These are phyloP conservation scores for Echria macrotheca DNA, from an alignment of 495 filamentous ascomycete genomes.

Conservation along the genomic window DNA sequence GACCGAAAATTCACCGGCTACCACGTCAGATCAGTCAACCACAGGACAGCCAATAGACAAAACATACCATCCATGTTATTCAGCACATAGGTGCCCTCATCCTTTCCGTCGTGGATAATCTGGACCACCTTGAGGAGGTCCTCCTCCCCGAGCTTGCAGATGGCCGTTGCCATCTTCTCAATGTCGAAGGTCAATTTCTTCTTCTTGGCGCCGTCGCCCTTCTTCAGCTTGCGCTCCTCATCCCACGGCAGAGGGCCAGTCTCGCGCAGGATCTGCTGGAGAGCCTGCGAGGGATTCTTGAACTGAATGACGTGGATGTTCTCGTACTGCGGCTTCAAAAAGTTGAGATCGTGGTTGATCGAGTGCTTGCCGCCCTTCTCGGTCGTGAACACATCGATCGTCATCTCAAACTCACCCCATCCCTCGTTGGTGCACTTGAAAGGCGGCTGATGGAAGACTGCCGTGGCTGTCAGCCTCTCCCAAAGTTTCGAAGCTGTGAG, in stretches of 20 bases:
- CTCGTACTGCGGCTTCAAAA: constrained; percentile 74
- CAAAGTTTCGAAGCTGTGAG: too few relatives aligned
- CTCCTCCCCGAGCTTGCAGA: constrained; percentile 40
- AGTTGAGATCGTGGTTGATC: constrained; percentile 88
- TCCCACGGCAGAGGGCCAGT: constrained; percentile 80
- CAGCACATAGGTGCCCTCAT: constrained; percentile 85
- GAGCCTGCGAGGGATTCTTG: constrained; percentile 82
- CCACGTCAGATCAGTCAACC: constrained; percentile 8
- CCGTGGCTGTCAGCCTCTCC: constrained; percentile 1
- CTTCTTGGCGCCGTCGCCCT: constrained; percentile 63
- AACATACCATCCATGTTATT: constrained; percentile 92
- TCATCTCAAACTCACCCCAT: constrained; percentile 99
- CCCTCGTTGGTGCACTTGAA: constrained; percentile 90
- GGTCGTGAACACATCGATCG: constrained; percentile 69
- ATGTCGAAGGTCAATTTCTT: constrained; percentile 86
- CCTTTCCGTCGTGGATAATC: constrained; percentile 96
- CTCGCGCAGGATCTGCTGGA: constrained; percentile 67
- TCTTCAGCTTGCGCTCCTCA: constrained; percentile 54
- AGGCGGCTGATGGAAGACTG: constrained; percentile 75
- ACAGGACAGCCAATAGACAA: neutral
- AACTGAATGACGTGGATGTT: constrained; percentile 76
- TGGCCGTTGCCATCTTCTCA: constrained; percentile 85
- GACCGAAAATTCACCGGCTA: constrained; percentile 96
- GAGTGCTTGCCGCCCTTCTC: constrained; percentile 80
- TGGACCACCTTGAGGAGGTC: constrained; percentile 92